Evolutionary conservation across 2,329 filamentous ascomycete species (phyloP).

Genomic region (Phyllosticta ampelicida): DNA sequence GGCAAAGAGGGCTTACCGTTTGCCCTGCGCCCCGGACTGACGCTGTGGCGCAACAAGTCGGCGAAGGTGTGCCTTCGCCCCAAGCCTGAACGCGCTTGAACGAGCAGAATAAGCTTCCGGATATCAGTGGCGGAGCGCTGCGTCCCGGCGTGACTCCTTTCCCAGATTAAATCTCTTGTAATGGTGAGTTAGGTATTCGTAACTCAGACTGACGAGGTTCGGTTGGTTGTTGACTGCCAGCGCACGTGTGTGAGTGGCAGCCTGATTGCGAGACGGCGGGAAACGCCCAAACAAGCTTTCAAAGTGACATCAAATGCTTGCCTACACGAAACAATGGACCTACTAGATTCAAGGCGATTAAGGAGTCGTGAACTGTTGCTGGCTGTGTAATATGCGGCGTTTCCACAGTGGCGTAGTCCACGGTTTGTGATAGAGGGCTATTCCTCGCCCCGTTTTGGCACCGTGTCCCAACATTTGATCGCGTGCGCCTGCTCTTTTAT

Average conservation of each 20-base stretch:
- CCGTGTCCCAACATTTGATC: neutral
- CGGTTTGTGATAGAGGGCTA: neutral
- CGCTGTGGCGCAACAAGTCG: neutral
- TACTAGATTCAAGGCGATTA: neutral
- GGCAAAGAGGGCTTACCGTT: neutral
- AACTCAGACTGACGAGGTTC: neutral
- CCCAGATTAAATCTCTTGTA: neutral
- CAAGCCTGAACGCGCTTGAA: neutral
- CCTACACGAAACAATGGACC: neutral
- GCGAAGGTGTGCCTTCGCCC: neutral
- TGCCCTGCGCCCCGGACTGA: neutral
- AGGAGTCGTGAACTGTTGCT: neutral
- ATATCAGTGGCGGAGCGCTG: neutral
- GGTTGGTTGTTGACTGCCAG: neutral
- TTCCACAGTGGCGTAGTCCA: neutral
- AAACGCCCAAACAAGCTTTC: neutral
- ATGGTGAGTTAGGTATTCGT: neutral
- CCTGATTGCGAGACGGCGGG: neutral
- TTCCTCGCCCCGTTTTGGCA: neutral
- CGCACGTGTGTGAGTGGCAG: neutral
- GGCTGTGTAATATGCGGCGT: neutral
- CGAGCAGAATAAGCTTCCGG: neutral
- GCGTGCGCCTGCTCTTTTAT: neutral
- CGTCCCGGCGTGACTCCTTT: neutral
- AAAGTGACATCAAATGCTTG: neutral